These are phyloP conservation scores for Verbascum thapsus DNA, from an alignment of 257 asterid genomes.

Conservation along the genomic window DNA sequence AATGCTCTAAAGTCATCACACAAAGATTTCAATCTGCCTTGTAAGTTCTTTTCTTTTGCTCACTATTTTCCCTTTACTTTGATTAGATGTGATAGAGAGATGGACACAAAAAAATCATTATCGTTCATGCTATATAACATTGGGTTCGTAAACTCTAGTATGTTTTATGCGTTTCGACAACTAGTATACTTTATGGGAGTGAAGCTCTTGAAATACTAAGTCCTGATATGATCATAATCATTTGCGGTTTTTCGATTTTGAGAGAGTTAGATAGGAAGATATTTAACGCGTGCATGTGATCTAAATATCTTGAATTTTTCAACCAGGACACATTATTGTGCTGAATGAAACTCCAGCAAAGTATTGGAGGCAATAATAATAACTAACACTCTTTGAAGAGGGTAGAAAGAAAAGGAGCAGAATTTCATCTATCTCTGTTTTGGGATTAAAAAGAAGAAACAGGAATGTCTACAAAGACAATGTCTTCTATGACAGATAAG, in stretches of 20 bases:
- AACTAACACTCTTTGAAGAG: conserved; percentile 19
- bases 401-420: conserved; percentile 17
- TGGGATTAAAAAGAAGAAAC: conserved; percentile 24
- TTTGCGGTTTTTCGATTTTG: no score
- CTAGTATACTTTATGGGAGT: no score
- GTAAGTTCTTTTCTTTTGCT: conserved; percentile 34
- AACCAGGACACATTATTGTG: conserved; percentile 35
- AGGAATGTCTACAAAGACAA: conserved; percentile 55
- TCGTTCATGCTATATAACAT: no score
- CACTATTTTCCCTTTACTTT: neutral
- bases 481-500: conserved; percentile 52
- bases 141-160: no score
- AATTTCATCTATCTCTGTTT: conserved; percentile 12
- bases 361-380: neutral
- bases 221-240: no score
- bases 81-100: no score
- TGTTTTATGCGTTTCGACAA: no score
- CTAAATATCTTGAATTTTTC: conserved; percentile 28
- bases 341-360: conserved; percentile 8
- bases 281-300: conserved; percentile 19
- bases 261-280: no score
- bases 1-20: conserved; percentile 29
- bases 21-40: conserved; percentile 44
- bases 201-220: no score
- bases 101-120: no score